Evolutionary conservation across 177 flowering plant species (phyloP).

Genomic region (Vitis hybrid): DNA sequence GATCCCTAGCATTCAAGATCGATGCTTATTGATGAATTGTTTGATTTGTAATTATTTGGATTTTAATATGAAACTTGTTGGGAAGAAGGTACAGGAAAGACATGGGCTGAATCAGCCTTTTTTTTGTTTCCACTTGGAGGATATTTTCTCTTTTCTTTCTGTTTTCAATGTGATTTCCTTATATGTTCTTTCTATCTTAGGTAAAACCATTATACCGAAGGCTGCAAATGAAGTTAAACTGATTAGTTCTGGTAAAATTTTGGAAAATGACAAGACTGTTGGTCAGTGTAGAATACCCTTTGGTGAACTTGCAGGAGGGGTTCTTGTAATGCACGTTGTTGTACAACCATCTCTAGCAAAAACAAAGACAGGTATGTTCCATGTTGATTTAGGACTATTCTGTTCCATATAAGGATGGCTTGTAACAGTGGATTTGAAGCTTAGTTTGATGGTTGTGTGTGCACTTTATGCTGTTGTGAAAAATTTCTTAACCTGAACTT

Average conservation of each 20-base stretch:
- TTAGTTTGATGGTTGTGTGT: background rate
- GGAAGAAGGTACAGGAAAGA: no score
- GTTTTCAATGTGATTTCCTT: slow-evolving; percentile 2
- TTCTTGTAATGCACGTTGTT: slow-evolving; percentile 69
- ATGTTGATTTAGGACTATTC: background rate
- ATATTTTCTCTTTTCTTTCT: background rate
- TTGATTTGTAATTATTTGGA: no score
- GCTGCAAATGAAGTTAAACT: slow-evolving; percentile 60
- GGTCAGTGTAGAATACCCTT: slow-evolving; percentile 59
- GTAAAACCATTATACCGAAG: slow-evolving; percentile 55
- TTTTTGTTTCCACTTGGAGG: background rate
- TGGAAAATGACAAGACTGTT: slow-evolving; percentile 69
- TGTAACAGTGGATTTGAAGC: background rate
- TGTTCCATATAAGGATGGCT: background rate
- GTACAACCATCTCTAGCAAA: slow-evolving; percentile 65
- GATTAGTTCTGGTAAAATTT: slow-evolving; percentile 61
- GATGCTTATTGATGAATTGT: no score
- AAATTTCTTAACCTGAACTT: no score
- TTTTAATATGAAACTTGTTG: no score
- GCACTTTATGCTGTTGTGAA: no score
- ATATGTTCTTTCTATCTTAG: slow-evolving; percentile 15
- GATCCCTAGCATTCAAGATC: no score
- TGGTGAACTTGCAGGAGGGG: slow-evolving; percentile 55
- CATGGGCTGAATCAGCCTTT: background rate
- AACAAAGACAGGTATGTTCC: slow-evolving; percentile 49